Conservation (phyloP, 257 asterid genomes). For the Capsicum chinense region DNA sequence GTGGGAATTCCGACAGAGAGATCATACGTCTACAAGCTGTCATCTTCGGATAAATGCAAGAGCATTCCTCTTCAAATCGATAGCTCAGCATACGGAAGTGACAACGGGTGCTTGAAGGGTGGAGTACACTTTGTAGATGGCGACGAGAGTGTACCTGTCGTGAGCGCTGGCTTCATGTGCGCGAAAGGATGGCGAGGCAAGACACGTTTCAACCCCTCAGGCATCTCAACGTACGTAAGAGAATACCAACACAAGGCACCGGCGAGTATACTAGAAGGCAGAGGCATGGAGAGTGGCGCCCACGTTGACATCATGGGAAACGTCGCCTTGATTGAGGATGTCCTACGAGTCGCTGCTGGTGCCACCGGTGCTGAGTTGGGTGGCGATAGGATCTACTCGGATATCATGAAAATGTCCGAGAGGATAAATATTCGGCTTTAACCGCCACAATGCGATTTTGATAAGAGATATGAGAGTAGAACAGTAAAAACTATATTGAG, state of each 20-base stretch:
- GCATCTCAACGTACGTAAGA: conserved; percentile 56
- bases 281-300: conserved; percentile 78
- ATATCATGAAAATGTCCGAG: conserved; percentile 70
- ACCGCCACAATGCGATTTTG: conserved; percentile 8
- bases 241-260: conserved; percentile 85
- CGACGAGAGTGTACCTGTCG: conserved; percentile 69
- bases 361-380: conserved; percentile 68
- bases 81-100: conserved; percentile 63
- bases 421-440: conserved; percentile 57
- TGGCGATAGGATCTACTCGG: conserved; percentile 67
- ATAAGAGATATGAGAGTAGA: neutral
- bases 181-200: conserved; percentile 85
- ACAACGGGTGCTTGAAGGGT: conserved; percentile 67
- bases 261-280: conserved; percentile 65
- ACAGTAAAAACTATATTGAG: neutral
- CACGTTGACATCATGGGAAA: conserved; percentile 95
- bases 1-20: conserved; percentile 87
- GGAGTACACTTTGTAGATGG: conserved; percentile 84
- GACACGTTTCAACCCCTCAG: conserved; percentile 87
- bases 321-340: conserved; percentile 74
- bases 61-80: conserved; percentile 87
- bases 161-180: conserved; percentile 88
- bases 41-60: conserved; percentile 61
- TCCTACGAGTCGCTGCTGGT: conserved; percentile 76
- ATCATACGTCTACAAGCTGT: conserved; percentile 70